These are phyloP conservation scores for Rhizophagus clarus DNA, from an alignment of 192 early-diverging fungal genomes.

Conservation along the genomic window DNA sequence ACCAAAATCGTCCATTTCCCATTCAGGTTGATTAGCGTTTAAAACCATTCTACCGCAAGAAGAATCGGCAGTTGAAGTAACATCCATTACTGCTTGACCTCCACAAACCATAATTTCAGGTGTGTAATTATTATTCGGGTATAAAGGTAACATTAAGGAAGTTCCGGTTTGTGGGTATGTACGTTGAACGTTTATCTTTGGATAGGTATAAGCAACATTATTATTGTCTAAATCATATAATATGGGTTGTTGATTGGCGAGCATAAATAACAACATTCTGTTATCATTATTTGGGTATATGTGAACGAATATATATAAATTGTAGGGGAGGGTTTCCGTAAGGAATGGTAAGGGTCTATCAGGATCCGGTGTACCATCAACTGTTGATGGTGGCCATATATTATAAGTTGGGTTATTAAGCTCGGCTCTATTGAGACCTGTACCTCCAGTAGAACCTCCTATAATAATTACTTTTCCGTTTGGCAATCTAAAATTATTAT, in stretches of 20 bases:
- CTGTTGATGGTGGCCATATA: constrained; percentile 29
- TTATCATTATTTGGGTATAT: constrained; percentile 47
- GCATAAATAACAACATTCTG: constrained; percentile 44
- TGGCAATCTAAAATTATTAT: too few species aligned
- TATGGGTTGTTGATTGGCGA: constrained; percentile 53
- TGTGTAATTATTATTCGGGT: constrained; percentile 54
- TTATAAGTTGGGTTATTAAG: constrained; percentile 54
- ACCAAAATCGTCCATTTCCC: constrained; percentile 53
- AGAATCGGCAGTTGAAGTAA: constrained; percentile 38
- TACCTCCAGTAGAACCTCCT: constrained; percentile 51
- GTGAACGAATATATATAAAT: constrained; percentile 53
- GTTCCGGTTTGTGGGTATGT: constrained; percentile 61
- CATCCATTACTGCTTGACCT: constrained; percentile 41
- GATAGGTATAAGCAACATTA: constrained; percentile 42
- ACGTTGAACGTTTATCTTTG: constrained; percentile 49
- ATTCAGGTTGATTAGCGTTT: constrained; percentile 40
- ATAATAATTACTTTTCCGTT: constrained; percentile 57
- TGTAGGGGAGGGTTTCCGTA: constrained; percentile 51
- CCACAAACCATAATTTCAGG: constrained; percentile 64
- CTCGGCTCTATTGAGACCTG: constrained; percentile 44
- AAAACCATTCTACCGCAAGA: constrained; percentile 54
- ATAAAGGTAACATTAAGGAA: constrained; percentile 56
- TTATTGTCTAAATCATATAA: constrained; percentile 50
- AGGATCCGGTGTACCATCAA: constrained; percentile 17
- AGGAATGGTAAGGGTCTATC: constrained; percentile 46